Percentiles rank a stretch among this genome's conserved stretches.
Conservation (phyloP, 805 yeast genomes). For the Pichia membranifaciens region DNA sequence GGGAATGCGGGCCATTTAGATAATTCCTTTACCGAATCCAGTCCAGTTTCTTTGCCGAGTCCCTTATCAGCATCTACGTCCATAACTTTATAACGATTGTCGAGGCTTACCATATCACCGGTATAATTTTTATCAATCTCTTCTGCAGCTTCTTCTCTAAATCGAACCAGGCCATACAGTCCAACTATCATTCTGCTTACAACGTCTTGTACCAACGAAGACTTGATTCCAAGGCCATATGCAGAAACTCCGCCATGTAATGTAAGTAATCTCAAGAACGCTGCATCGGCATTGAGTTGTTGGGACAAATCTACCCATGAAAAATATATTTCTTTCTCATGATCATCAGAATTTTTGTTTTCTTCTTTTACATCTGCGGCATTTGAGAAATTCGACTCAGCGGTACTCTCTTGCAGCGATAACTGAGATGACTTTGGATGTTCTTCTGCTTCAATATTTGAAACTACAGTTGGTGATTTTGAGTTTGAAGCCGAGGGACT, state of each 20-base stretch:
- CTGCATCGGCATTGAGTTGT: conserved; percentile 35
- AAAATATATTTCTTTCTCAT: conserved; percentile 25
- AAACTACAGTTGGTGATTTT: too few species aligned
- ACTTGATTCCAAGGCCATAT: conserved; percentile 24
- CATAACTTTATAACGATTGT: neutral
- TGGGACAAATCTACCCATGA: conserved; percentile 35
- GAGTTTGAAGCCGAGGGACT: too few species aligned
- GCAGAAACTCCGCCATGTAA: conserved; percentile 22
- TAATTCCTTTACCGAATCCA: neutral
- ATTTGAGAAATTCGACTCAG: neutral
- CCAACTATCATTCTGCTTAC: conserved; percentile 29
- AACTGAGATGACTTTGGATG: too few species aligned
- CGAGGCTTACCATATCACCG: neutral
- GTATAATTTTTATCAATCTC: neutral
- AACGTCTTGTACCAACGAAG: conserved; percentile 27
- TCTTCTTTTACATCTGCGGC: neutral
- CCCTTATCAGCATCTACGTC: conserved; percentile 4
- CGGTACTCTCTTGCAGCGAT: too few species aligned
- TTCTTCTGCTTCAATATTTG: too few species aligned
- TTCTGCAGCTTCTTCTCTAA: conserved; percentile 8
- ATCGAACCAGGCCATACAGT: conserved; percentile 22
- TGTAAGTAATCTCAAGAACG: conserved; percentile 33
- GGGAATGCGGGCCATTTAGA: conserved; percentile 16
- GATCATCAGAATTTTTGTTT: neutral
- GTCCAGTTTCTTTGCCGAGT: neutral